Evolutionary conservation across 148 eudicot species (phyloP), one percentile per base, ranked within the genome.

Genomic region (Rhododendron griersonianum): DNA sequence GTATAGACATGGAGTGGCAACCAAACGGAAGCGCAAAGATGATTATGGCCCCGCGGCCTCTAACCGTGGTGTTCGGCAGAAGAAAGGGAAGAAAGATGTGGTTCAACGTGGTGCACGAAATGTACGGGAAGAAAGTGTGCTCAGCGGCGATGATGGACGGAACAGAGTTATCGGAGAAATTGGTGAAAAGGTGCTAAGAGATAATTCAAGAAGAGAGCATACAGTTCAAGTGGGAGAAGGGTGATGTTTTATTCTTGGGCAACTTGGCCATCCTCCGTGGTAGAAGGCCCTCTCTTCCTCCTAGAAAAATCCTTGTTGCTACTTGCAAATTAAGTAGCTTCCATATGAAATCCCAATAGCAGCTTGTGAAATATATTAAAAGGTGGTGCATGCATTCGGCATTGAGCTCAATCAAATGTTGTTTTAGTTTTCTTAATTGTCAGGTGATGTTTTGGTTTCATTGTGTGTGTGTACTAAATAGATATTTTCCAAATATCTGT

Each of bases 191-290:
- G 79, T 86, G 91, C 48, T 88, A 51, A 69, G 92, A 91, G 81
- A 91, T 90, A 59, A 90, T 91, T 14, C 92, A 91, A 83, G 93
- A 91, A 76, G 93, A 91, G 74, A 90, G 92, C 88, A 90, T 90
- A 47, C 92, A 91, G 63, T 90, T 89, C 86, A 89, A 83, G 83
- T 91, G 93, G 93, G 86, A 90, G 80, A 91, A 90, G 75, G 93
- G 93, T 0, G 93, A 91, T 59, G 90, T 90, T 39, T 89, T 91
- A 23, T 90, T 91, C 84, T 57, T 91, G 7, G 92, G 90, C 69
- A 91, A 91, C 80, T 81, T 78, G 71, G 92, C 93, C 83, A 18
- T 67, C 73, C 92, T 89, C 74, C 93, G 89, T 90, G 93, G 90
- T 1, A 82, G 93, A 65, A 91, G 93, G 86, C 93, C 93, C 48